phyloP scores from a whole-genome alignment of 2,329 filamentous ascomycete genomes.

The Penicillium sp. region DNA sequence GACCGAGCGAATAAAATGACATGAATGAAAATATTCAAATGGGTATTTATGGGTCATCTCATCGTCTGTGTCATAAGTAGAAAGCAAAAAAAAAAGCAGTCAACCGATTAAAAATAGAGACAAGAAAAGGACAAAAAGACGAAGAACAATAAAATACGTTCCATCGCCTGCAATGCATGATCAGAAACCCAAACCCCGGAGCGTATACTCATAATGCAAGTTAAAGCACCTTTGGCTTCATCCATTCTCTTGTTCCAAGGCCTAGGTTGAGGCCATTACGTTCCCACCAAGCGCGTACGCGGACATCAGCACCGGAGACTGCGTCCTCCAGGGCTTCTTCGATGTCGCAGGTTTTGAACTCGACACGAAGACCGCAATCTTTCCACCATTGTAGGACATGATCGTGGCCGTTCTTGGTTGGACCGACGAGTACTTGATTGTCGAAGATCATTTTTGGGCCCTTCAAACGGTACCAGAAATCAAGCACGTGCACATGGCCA shows the following conservation, averaged over 20 bases:
- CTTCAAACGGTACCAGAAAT: constrained; percentile 75
- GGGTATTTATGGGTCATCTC: constrained; percentile 21
- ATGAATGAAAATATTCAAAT: constrained; percentile 18
- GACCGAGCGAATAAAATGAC: constrained; percentile 8
- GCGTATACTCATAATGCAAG: constrained; percentile 7
- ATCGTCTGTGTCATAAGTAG: constrained; percentile 17
- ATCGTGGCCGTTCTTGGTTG: constrained; percentile 83
- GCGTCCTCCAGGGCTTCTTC: constrained; percentile 93
- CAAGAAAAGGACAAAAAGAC: background rate
- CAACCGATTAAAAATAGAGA: background rate
- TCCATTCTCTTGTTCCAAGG: constrained; percentile 83
- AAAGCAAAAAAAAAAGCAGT: background rate
- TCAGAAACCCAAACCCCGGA: background rate
- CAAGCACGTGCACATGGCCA: constrained; percentile 79
- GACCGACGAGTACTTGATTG: constrained; percentile 77
- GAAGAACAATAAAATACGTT: background rate
- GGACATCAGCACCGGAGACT: constrained; percentile 66
- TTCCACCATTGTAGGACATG: constrained; percentile 93
- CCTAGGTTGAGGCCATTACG: constrained; percentile 78
- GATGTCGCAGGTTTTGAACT: constrained; percentile 94
- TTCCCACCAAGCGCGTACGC: constrained; percentile 84
- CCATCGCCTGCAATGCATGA: constrained; percentile 1
- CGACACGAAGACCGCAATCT: constrained; percentile 68
- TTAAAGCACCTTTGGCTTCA: constrained; percentile 73
- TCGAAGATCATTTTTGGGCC: constrained; percentile 80